Base-by-base conservation (phyloP, 192 early-diverging fungal species). In the Glomus cerebriforme region DNA sequence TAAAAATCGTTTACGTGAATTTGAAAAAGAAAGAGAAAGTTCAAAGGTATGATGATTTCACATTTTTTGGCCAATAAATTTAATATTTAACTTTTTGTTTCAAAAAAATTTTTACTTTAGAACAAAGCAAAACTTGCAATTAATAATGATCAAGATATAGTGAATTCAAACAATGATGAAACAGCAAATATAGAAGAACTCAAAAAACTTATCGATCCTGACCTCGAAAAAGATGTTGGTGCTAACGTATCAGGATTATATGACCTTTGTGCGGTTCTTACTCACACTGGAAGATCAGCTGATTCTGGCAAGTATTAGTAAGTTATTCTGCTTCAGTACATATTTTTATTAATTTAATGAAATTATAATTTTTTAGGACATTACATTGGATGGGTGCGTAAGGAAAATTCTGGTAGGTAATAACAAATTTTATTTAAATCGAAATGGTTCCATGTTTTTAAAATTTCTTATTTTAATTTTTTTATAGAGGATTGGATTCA, bases 361-460 rank as follows among this genome's bases (percentile, higher is more conserved):
- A 35, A 19, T 67, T 3, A 7, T 32, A 67, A 67, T 6, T 19
- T 54, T 65, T 13, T 39, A 82, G 86, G 86, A 72, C 94, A 94
- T 82, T 98, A 98, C 67, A 98, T 99, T 81, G 97, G 90, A 22
- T 99, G 98, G 98, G 92, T 93, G 4, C 93, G 93, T 78, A 93
- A 93, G 78, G 90, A 86, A 2, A 91, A 89, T 63, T 80, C 82
- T 24, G n/a, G 82, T 86, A 26, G 77, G 85, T 47, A 81, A 84
- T 79, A 76, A 74, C 29, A 60, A 17, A 12, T 68, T 35, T 77
- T 69, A 22, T 27, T n/a, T 65, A 26, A 22, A 0, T 29, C 31
- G 3, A 22, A 19, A 2, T n/a, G n/a, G n/a, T n/a, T n/a, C n/a
- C n/a, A n/a, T n/a, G n/a, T 65, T 29, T 65, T 65, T 12, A 13